Percentiles rank a stretch among this genome's conserved stretches.
These are phyloP conservation scores for Flaveria sonorensis DNA, from an alignment of 129 eudicot genomes.

Conservation along the genomic window DNA sequence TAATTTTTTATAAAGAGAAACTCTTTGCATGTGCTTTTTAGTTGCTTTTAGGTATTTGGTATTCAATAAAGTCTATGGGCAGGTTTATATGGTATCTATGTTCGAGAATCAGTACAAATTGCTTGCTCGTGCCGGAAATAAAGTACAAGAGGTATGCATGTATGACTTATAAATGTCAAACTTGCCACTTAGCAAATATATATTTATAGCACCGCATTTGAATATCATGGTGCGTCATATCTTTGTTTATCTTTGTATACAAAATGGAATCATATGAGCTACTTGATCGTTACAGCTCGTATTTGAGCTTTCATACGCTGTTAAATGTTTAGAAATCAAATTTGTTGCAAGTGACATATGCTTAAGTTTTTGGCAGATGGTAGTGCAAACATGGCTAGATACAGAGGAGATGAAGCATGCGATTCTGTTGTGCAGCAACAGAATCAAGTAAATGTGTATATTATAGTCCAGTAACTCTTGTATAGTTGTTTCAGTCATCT, in stretches of 20 bases:
- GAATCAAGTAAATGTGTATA: conserved; percentile 34
- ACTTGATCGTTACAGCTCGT: neutral
- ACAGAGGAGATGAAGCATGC: conserved; percentile 81
- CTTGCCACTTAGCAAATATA: neutral
- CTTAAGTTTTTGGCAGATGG: conserved; percentile 54
- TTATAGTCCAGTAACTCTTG: neutral
- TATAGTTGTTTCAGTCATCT: conserved; percentile 21
- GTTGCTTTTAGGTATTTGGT: neutral
- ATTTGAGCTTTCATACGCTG: neutral
- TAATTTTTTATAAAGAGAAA: conserved; percentile 20
- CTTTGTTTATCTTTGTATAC: too few species aligned
- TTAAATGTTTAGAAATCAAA: neutral
- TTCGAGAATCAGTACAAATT: conserved; percentile 81
- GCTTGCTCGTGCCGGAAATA: conserved; percentile 89
- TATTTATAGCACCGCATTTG: neutral
- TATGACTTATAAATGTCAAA: conserved; percentile 18
- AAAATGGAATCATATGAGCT: neutral
- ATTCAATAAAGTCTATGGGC: conserved; percentile 15
- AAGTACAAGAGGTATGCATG: conserved; percentile 74
- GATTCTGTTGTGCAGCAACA: conserved; percentile 60
- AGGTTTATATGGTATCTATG: conserved; percentile 95
- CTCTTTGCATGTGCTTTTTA: neutral
- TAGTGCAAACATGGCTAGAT: conserved; percentile 62
- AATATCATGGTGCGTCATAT: neutral
- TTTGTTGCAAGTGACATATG: too few species aligned